Evolutionary conservation across 352 stramenopile genomes (phyloP).

Genomic region (Phytophthora crassamura): DNA sequence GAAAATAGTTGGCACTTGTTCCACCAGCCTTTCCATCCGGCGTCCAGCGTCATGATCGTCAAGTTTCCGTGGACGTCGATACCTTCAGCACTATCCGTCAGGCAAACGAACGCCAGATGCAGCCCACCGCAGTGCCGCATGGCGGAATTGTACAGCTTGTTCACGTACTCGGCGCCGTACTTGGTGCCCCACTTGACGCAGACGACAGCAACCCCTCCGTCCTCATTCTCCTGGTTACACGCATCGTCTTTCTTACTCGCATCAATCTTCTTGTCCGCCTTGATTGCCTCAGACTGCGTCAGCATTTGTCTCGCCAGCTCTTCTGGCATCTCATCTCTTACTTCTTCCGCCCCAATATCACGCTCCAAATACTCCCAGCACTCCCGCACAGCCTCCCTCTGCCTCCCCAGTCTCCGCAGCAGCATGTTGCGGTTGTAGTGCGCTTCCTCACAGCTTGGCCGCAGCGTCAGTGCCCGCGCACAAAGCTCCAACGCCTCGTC

Average conservation of each 20-base stretch:
- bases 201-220: constrained; percentile 50
- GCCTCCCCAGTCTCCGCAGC: constrained; percentile 52
- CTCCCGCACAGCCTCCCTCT: constrained; percentile 49
- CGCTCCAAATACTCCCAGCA: constrained; percentile 80
- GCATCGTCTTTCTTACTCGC: background rate
- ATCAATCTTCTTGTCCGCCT: background rate
- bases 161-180: constrained; percentile 85
- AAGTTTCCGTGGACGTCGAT: constrained; percentile 42
- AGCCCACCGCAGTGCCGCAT: constrained; percentile 32
- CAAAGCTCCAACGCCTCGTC: constrained; percentile 49
- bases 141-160: constrained; percentile 64
- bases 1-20: constrained; percentile 82
- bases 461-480: constrained; percentile 38
- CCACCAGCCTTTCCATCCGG: constrained; percentile 75
- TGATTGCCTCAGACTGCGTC: background rate
- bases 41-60: constrained; percentile 33
- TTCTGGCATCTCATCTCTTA: constrained; percentile 6
- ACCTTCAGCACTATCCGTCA: constrained; percentile 68
- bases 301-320: constrained; percentile 58
- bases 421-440: constrained; percentile 75
- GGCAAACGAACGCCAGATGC: constrained; percentile 60
- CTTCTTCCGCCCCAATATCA: constrained; percentile 67
- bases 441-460: constrained; percentile 40
- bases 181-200: constrained; percentile 90
- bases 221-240: constrained; percentile 5